A percentile compares a stretch with the other conserved stretches of the same genome.
Conservation (phyloP, 2,329 filamentous ascomycete species). For the Colletotrichum liaoningense region DNA sequence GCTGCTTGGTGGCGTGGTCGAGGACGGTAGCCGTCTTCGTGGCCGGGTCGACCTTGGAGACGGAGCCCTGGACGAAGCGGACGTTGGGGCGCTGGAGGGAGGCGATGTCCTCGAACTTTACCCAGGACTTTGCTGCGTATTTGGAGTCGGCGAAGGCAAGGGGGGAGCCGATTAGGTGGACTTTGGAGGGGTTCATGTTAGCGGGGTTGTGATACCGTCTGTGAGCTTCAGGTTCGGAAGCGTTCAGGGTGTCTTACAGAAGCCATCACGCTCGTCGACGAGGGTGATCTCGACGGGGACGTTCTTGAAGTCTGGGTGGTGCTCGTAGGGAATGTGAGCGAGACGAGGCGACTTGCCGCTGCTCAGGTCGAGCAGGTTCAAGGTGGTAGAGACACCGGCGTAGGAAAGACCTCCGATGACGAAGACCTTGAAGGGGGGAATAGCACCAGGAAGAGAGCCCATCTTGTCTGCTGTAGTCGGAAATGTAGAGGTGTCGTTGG, state of each 20-base stretch:
- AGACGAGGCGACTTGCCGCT: conserved; percentile 65
- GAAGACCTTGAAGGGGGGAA: conserved; percentile 66
- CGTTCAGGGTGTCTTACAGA: conserved; percentile 65
- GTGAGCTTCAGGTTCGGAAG: neutral
- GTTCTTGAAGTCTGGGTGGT: conserved; percentile 55
- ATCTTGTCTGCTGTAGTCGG: conserved; percentile 20
- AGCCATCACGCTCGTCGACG: conserved; percentile 85
- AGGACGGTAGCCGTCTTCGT: conserved; percentile 69
- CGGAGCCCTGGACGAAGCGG: conserved; percentile 73
- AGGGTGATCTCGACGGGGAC: conserved; percentile 77
- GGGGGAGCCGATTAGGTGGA: conserved; percentile 81
- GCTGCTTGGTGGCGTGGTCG: conserved; percentile 56
- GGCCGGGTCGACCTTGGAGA: conserved; percentile 69
- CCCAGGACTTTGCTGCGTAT: conserved; percentile 77
- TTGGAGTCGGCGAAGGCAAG: conserved; percentile 74
- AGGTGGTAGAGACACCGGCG: conserved; percentile 73
- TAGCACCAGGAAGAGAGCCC: conserved; percentile 35
- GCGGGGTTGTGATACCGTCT: conserved; percentile 6
- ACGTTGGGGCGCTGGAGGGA: conserved; percentile 73
- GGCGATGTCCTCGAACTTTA: conserved; percentile 74
- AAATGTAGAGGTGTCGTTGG: neutral
- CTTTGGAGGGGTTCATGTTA: conserved; percentile 51
- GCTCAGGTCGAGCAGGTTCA: conserved; percentile 76
- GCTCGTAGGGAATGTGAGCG: conserved; percentile 48
- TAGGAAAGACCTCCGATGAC: conserved; percentile 77